Conservation (phyloP, 208 protist genomes). For the Trypanosoma cruzi region DNA sequence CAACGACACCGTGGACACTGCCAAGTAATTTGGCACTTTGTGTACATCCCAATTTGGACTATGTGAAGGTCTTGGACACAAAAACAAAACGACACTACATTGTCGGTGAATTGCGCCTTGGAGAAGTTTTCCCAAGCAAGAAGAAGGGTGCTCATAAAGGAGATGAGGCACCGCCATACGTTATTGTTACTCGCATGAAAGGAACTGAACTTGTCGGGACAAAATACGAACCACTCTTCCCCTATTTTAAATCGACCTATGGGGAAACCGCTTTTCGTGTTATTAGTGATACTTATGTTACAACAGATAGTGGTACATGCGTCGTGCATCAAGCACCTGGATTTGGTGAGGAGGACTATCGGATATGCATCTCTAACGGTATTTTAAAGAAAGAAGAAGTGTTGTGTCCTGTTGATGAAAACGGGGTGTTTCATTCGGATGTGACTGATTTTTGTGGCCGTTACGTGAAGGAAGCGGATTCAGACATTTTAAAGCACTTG, state of each 20-base stretch:
- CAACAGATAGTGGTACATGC: conserved; percentile 98
- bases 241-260: conserved; percentile 92
- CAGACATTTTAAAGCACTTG: conserved; percentile 94
- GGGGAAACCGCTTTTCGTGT: conserved; percentile 92
- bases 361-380: conserved; percentile 94
- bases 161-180: conserved; percentile 48
- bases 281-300: conserved; percentile 97
- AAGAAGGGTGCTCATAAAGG: conserved; percentile 31
- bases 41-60: conserved; percentile 98
- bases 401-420: conserved; percentile 99
- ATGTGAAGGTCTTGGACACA: conserved; percentile 96
- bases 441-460: conserved; percentile 96
- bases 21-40: conserved; percentile 99
- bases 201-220: conserved; percentile 91
- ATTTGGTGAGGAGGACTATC: conserved; percentile 99
- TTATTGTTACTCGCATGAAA: conserved; percentile 82
- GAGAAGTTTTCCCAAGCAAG: conserved; percentile 68
- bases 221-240: conserved; percentile 97
- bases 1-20: conserved; percentile 99
- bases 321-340: conserved; percentile 99
- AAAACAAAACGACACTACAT: conserved; percentile 85
- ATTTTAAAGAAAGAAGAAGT: conserved; percentile 91
- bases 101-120: conserved; percentile 74
- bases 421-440: conserved; percentile 96
- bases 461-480: conserved; percentile 98